Evolutionary conservation across 1,284 basidiomycete genomes (phyloP).

Genomic region (Puccinia coronata): DNA sequence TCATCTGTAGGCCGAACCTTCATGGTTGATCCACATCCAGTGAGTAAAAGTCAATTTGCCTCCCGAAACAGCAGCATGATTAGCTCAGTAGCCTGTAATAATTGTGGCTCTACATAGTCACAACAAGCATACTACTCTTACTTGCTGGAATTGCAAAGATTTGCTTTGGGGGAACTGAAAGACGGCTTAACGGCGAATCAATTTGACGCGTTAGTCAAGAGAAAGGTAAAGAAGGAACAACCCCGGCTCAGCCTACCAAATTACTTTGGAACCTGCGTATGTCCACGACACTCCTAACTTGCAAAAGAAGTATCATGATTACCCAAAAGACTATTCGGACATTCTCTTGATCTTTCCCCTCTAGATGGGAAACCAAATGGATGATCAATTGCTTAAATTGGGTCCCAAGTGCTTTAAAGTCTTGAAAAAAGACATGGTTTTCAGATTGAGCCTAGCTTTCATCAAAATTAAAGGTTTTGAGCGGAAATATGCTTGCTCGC

Average conservation of each 20-base stretch:
- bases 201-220: constrained; percentile 73
- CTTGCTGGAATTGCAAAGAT: constrained; percentile 74
- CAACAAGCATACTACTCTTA: constrained; percentile 84
- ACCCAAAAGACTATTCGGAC: background rate
- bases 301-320: background rate
- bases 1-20: constrained; percentile 89
- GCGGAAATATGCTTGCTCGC: constrained; percentile 74
- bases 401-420: constrained; percentile 74
- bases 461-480: constrained; percentile 70
- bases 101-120: no score
- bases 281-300: constrained; percentile 51
- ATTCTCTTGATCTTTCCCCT: background rate
- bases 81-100: background rate
- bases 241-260: constrained; percentile 82
- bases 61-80: no score
- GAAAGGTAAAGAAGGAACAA: constrained; percentile 73
- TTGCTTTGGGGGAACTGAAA: constrained; percentile 74
- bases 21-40: constrained; percentile 85
- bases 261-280: constrained; percentile 83
- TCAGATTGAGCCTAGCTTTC: constrained; percentile 82
- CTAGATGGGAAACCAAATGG: constrained; percentile 70
- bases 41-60: background rate
- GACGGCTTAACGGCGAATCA: constrained; percentile 76
- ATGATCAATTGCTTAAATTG: constrained; percentile 81
- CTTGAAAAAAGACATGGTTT: constrained; percentile 79